Evolutionary conservation across 768 basidiomycete genomes (phyloP).

Genomic region (Boletus edulis): DNA sequence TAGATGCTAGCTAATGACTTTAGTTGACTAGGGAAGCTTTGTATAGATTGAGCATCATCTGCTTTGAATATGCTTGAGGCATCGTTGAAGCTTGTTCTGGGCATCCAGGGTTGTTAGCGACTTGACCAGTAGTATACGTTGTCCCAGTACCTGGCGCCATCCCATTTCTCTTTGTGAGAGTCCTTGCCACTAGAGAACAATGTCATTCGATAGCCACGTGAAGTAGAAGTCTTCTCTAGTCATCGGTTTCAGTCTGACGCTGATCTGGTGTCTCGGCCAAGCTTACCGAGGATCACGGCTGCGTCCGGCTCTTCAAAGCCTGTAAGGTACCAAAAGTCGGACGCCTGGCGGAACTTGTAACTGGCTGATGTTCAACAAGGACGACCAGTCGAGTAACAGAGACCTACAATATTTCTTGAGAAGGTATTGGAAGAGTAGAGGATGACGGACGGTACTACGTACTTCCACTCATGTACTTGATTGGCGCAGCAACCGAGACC

Average conservation of each 20-base stretch:
- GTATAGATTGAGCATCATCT: slow-evolving; percentile 65
- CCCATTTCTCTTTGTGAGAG: slow-evolving; percentile 82
- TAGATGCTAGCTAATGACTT: slow-evolving; percentile 49
- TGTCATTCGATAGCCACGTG: slow-evolving; percentile 83
- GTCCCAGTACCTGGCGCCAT: slow-evolving; percentile 66
- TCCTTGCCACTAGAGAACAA: slow-evolving; percentile 80
- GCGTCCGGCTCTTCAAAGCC: slow-evolving; percentile 95
- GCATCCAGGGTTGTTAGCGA: slow-evolving; percentile 1
- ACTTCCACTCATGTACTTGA: slow-evolving; percentile 87
- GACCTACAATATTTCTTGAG: slow-evolving; percentile 73
- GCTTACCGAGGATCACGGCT: slow-evolving; percentile 75
- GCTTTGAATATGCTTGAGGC: slow-evolving; percentile 70
- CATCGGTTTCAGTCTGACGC: background rate
- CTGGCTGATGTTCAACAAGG: slow-evolving; percentile 39
- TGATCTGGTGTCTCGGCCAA: slow-evolving; percentile 7
- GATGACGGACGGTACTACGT: slow-evolving; percentile 32
- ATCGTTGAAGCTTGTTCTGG: slow-evolving; percentile 65
- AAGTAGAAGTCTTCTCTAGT: slow-evolving; percentile 65
- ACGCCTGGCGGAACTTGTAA: slow-evolving; percentile 92
- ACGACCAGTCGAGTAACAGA: background rate
- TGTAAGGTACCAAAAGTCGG: slow-evolving; percentile 94
- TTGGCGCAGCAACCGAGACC: slow-evolving; percentile 70
- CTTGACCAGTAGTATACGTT: background rate
- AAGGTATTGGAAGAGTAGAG: slow-evolving; percentile 13
- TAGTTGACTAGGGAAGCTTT: slow-evolving; percentile 55